Percentiles rank a stretch among this genome's conserved stretches.
These are phyloP conservation scores for Phytophthora syringae DNA, from an alignment of 352 stramenopile species.

Conservation along the genomic window DNA sequence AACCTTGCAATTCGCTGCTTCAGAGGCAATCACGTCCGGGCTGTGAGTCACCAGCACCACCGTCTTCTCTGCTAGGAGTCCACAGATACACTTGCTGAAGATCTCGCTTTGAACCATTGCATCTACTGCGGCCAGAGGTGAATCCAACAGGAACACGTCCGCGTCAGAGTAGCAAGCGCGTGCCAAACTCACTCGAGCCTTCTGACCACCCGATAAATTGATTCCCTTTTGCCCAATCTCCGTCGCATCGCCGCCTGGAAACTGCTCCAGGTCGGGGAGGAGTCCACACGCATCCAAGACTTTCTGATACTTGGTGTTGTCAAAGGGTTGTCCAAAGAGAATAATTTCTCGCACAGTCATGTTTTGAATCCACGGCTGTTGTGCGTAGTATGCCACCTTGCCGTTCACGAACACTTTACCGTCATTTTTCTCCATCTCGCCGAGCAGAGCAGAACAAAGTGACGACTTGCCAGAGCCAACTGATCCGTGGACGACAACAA, in stretches of 20 bases:
- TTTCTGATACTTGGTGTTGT: constrained; percentile 48
- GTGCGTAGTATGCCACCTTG: constrained; percentile 70
- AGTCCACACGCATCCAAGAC: constrained; percentile 83
- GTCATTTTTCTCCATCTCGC: constrained; percentile 83
- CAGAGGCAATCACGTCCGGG: constrained; percentile 48
- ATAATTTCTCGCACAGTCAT: constrained; percentile 94
- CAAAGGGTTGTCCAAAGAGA: constrained; percentile 83
- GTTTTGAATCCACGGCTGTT: constrained; percentile 95
- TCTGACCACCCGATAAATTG: constrained; percentile 94
- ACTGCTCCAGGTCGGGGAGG: constrained; percentile 79
- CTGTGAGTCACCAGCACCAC: constrained; percentile 92
- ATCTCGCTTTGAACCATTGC: constrained; percentile 92
- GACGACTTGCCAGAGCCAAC: constrained; percentile 69
- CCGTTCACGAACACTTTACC: constrained; percentile 51
- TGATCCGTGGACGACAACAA: constrained; percentile 56
- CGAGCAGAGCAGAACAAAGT: constrained; percentile 55
- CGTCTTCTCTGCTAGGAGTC: constrained; percentile 53
- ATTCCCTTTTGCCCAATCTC: constrained; percentile 97
- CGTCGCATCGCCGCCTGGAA: constrained; percentile 89
- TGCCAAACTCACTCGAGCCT: constrained; percentile 73
- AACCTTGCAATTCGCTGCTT: constrained; percentile 35
- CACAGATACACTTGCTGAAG: constrained; percentile 63
- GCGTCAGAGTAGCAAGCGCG: constrained; percentile 68
- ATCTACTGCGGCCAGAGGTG: constrained; percentile 93
- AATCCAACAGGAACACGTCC: constrained; percentile 89